Evolutionary conservation across 805 yeast genomes (phyloP), one percentile per base, ranked within the genome.

Genomic region (Brettanomyces custersianus): DNA sequence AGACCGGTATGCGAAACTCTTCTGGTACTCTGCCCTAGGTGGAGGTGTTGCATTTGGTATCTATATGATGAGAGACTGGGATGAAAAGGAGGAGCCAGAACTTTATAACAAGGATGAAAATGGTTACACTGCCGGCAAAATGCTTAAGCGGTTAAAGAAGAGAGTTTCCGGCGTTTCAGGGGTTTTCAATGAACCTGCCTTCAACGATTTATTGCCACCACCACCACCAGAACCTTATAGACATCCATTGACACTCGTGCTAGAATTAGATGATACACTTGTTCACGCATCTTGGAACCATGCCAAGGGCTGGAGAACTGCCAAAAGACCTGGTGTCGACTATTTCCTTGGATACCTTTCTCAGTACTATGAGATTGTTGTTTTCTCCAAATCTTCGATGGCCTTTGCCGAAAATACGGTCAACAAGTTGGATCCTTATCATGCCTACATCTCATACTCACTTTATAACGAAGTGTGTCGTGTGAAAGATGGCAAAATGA

Each of bases 251-350:
- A 92, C 99, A 3, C 67, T 92, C 45, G 96, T 92, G 6, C 59
- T 92, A 48, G 79, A 84, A 21, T 70, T 92, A 51, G 98, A 92
- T 50, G 98, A 92, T 52, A 65, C 92, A 41, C 70, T 92, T 54
- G 75, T 90, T 39, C 96, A 92, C 58, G 78, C 94, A 27, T 84
- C 81, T 43, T 92, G 98, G 98, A 74, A 84, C 39, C 75, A 85
- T 47, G 77, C 84, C 59, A 70, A 76, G 55, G 98, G 98, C 37
- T 92, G 99, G 99, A 80, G 92, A 65, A 90, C 96, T 12, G 97
- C 95, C 21, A 92, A 92, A 69, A 85, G 99, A 66, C 97, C 98
- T 23, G 99, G 98, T 43, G 78, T 86, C 42, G 98, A 94, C 60
- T 92, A 92, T 67, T 92, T 92, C 64, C 66, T 92, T 55, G 95